phyloP scores from a whole-genome alignment of 768 basidiomycete species.

The Leccinellum luteum region DNA sequence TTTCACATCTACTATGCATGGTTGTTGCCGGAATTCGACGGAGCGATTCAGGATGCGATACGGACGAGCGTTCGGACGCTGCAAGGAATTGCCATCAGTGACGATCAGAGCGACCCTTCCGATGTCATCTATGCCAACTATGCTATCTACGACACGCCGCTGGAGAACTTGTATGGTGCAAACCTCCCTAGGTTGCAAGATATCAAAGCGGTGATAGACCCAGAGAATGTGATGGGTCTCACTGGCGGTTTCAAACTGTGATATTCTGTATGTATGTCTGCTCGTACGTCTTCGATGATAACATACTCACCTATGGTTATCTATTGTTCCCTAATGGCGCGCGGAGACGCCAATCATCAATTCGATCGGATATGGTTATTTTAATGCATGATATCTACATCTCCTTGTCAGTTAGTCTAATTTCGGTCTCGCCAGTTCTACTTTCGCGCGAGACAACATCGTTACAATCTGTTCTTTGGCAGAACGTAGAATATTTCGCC shows the following conservation, averaged over 20 bases:
- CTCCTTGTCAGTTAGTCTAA: not conserved
- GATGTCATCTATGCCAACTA: not conserved
- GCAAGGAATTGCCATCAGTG: conserved; percentile 38
- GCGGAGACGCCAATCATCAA: too few species aligned
- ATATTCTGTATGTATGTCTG: not conserved
- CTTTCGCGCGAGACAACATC: too few species aligned
- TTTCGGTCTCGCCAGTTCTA: too few species aligned
- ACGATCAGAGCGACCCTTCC: conserved; percentile 7
- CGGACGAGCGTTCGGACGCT: conserved; percentile 38
- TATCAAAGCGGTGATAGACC: not conserved
- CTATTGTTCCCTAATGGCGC: too few species aligned
- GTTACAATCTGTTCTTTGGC: too few species aligned
- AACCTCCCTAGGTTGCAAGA: not conserved
- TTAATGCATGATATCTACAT: not conserved
- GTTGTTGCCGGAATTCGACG: not conserved
- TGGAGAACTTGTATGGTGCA: not conserved
- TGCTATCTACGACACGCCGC: not conserved
- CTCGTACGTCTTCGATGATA: too few species aligned
- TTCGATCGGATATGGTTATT: too few species aligned
- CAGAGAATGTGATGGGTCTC: not conserved
- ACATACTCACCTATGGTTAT: too few species aligned
- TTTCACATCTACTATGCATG: conserved; percentile 42
- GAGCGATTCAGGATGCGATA: conserved; percentile 34
- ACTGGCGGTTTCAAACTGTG: not conserved
- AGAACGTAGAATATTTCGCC: too few species aligned